A percentile compares a stretch with the other conserved stretches of the same genome.
phyloP scores from a whole-genome alignment of 768 basidiomycete genomes.

The Xanthoconium purpureum region DNA sequence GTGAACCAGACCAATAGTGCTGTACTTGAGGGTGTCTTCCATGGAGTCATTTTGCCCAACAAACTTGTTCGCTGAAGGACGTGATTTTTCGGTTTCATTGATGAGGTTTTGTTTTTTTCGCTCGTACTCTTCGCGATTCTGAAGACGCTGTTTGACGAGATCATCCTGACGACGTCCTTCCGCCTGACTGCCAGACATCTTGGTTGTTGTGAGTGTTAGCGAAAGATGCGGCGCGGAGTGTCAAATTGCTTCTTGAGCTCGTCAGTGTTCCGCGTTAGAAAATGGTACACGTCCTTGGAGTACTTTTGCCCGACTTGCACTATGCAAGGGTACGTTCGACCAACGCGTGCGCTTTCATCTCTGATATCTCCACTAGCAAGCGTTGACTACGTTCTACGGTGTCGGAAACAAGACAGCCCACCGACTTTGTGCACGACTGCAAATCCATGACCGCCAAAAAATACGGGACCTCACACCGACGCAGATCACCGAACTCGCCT shows the following conservation, averaged over 20 bases:
- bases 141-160: slow-evolving; percentile 76
- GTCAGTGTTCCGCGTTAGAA: not conserved
- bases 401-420: slow-evolving; percentile 72
- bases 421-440: slow-evolving; percentile 86
- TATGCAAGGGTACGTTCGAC: slow-evolving; percentile 61
- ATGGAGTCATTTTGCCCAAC: slow-evolving; percentile 92
- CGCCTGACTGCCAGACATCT: slow-evolving; percentile 72
- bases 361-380: slow-evolving; percentile 53
- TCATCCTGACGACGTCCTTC: slow-evolving; percentile 88
- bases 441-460: slow-evolving; percentile 83
- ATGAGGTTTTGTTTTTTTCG: slow-evolving; percentile 78
- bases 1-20: slow-evolving; percentile 86
- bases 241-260: slow-evolving; percentile 6
- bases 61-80: slow-evolving; percentile 84
- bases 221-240: slow-evolving; percentile 22
- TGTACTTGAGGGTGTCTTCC: slow-evolving; percentile 89
- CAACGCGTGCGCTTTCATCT: not conserved
- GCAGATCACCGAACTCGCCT: slow-evolving; percentile 89
- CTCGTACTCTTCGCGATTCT: slow-evolving; percentile 78
- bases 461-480: slow-evolving; percentile 78
- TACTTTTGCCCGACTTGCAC: slow-evolving; percentile 73
- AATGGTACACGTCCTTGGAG: slow-evolving; percentile 89
- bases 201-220: not conserved
- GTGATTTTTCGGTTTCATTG: slow-evolving; percentile 88
- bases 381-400: slow-evolving; percentile 89